Base-by-base conservation (phyloP, 2,329 filamentous ascomycete genomes). In the Aspergillus amoenus region DNA sequence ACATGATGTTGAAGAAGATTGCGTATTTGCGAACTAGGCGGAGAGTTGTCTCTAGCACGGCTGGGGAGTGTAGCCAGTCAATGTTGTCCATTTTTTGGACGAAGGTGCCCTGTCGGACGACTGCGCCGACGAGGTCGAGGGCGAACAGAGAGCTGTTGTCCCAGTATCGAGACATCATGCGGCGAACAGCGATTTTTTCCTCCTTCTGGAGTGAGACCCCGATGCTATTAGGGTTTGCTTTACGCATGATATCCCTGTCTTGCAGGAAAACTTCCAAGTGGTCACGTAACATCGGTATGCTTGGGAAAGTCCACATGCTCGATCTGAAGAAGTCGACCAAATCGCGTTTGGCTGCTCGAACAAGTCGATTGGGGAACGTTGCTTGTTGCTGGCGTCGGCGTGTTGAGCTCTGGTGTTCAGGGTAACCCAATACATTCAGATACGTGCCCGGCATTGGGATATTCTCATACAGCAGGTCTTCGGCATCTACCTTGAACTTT, bases 21-120 rank as follows among this genome's bases (percentile, higher is more conserved):
- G 47, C 1, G 73, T 80, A 68, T 79, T 81, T 92, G 2, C 66
- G 67, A 4, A 90, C 75, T 1, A 91, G 77, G 0, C 89, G 82
- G 0, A 69, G 61, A 83, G 90, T 90, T 0, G 88, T 93, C 0
- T 81, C 75, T 3, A 73, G 74, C 0, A 86, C 80, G 0, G 85
- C 78, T 0, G 89, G 89, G 24, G 86, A 89, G 70, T 90, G 89
- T 1, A 93, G 76, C 90, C 89, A 93, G 73, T 91, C 88, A 46
- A 93, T 84, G 62, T 82, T 80, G 63, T 83, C 80, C 89, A 93
- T 93, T 76, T 93, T 78, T 48, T 74, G 69, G 12, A 76, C 65
- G 57, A 78, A 79, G 1, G 68, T 71, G 0, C 75, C 74, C 52
- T 78, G 76, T n/a, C 76, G 71, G 51, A 78, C 71, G 4, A 78